Base-by-base conservation (phyloP, 495 filamentous ascomycete species). In the Penicillium dipodomyicola region DNA sequence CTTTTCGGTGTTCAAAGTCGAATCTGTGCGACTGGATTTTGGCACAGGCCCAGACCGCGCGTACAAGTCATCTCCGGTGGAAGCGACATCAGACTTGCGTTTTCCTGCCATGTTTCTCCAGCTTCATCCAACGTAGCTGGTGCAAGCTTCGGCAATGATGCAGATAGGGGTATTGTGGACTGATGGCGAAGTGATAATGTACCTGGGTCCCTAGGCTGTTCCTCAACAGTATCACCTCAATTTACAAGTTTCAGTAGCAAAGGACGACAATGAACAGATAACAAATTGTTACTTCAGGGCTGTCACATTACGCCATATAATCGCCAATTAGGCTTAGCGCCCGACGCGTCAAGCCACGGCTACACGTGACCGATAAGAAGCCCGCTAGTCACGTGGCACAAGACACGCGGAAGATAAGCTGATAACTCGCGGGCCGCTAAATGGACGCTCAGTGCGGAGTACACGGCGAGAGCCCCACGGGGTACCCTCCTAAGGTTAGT, bases 81-180 rank as follows among this genome's bases (percentile, higher is more conserved):
- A 27, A 17, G 52, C 59, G 17, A 59, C 29, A 46, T 65, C 57
- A 12, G 58, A 41, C 25, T 67, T 69, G 23, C 68, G 64, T 37
- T 70, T 70, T 50, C 41, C 35, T 14, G 60, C 37, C 50, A 52
- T 52, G 7, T 0, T 22, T 17, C 35, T 17, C 35, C 35, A 5
- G 35, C 35, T 39, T 39, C n/a, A 17, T 9, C 7, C n/a, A 39
- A 17, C 15, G n/a, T 3, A 17, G 35, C 17, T 8, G 15, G n/a
- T 39, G n/a, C n/a, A 39, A 39, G 7, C 15, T 17, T 39, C 3
- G 35, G 35, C 35, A 9, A 39, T 17, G n/a, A 39, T 39, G n/a
- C 17, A 17, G 15, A 17, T 39, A 3, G 2, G n/a, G 35, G n/a
- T 2, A 17, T 17, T 39, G 2, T n/a, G 35, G n/a, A 17, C n/a